Conservation (phyloP, 1,139 yeast genomes). For the Petasospora fabianii region DNA sequence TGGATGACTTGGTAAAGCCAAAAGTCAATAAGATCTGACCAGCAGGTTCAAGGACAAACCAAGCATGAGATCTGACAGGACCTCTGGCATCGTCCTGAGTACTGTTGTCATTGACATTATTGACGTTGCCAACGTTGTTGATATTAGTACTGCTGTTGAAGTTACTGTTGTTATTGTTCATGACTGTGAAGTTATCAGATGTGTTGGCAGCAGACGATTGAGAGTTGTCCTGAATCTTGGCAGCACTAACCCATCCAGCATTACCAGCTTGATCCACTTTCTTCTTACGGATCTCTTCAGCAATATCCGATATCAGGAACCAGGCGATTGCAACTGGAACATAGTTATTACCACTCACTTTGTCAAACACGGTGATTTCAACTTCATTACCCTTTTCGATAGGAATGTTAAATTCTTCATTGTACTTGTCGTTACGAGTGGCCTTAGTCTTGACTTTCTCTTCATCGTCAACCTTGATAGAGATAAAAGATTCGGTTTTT, state of each 20-base stretch:
- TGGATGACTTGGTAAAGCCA: slow-evolving; percentile 71
- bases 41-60: slow-evolving; percentile 92
- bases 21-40: slow-evolving; percentile 81
- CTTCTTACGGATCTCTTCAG: slow-evolving; percentile 90
- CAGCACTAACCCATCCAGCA: slow-evolving; percentile 87
- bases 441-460: slow-evolving; percentile 72
- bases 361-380: slow-evolving; percentile 84
- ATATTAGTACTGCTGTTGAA: too few relatives aligned
- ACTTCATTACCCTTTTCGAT: slow-evolving; percentile 91
- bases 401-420: slow-evolving; percentile 73
- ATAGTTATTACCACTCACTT: slow-evolving; percentile 49
- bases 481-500: slow-evolving; percentile 74
- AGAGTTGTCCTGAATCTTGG: slow-evolving; percentile 40
- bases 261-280: slow-evolving; percentile 78
- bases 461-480: slow-evolving; percentile 83
- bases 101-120: neutral
- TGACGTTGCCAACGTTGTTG: too few relatives aligned
- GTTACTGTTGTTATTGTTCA: slow-evolving; percentile 3
- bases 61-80: slow-evolving; percentile 53
- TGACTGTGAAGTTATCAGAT: slow-evolving; percentile 24
- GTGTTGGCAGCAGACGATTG: slow-evolving; percentile 16
- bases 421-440: slow-evolving; percentile 78
- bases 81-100: slow-evolving; percentile 17
- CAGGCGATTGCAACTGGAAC: slow-evolving; percentile 94
- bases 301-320: slow-evolving; percentile 84